Percentiles rank a stretch among this genome's conserved stretches.
These are phyloP conservation scores for Blastobotrys americana DNA, from an alignment of 805 yeast species.

Conservation along the genomic window DNA sequence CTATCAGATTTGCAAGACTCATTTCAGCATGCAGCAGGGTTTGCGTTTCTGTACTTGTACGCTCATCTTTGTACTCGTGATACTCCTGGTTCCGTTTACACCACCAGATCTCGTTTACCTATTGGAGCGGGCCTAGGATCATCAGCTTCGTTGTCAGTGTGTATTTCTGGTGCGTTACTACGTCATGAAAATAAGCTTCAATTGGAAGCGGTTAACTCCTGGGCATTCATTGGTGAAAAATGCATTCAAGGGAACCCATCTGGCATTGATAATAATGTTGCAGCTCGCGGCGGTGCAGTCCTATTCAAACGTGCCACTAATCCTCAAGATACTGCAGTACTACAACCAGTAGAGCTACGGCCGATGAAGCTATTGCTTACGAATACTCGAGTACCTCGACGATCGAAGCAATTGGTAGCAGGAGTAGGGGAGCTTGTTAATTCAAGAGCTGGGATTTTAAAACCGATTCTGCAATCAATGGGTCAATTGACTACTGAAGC, in stretches of 20 bases:
- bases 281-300: slow-evolving; percentile 94
- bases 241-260: slow-evolving; percentile 96
- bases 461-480: slow-evolving; percentile 66
- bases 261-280: slow-evolving; percentile 94
- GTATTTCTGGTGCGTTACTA: slow-evolving; percentile 67
- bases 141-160: slow-evolving; percentile 83
- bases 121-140: slow-evolving; percentile 97
- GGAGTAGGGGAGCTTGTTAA: slow-evolving; percentile 54
- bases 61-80: slow-evolving; percentile 45
- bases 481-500: slow-evolving; percentile 69
- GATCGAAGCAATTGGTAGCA: slow-evolving; percentile 77
- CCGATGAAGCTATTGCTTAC: slow-evolving; percentile 69
- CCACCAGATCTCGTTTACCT: slow-evolving; percentile 77
- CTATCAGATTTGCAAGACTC: slow-evolving; percentile 40
- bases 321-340: neutral
- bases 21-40: slow-evolving; percentile 69
- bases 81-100: slow-evolving; percentile 48
- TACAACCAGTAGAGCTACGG: slow-evolving; percentile 43
- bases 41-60: slow-evolving; percentile 75
- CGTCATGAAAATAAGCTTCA: neutral
- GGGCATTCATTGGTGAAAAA: slow-evolving; percentile 92
- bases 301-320: slow-evolving; percentile 55
- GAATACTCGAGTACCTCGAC: slow-evolving; percentile 79
- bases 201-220: slow-evolving; percentile 47
- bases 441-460: slow-evolving; percentile 48